phyloP scores from a whole-genome alignment of 2,329 filamentous ascomycete species.

The Zasmidium angulare region DNA sequence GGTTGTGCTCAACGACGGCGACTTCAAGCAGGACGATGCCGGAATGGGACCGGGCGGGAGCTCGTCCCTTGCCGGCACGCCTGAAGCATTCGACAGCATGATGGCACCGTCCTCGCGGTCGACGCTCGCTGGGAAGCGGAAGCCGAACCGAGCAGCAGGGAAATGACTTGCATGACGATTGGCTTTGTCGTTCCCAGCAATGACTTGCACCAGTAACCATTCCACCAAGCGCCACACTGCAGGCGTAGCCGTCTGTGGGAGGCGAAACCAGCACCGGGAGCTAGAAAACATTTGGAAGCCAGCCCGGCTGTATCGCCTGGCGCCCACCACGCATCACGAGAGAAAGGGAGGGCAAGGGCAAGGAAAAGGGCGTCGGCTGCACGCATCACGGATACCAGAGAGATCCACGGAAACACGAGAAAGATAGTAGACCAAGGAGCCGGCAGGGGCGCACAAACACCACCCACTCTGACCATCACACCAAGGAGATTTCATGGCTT shows the following conservation, averaged over 20 bases:
- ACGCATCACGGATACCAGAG: background rate
- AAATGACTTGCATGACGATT: conserved; percentile 30
- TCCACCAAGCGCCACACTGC: background rate
- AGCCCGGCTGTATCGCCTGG: conserved; percentile 4
- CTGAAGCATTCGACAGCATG: conserved; percentile 14
- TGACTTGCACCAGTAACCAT: background rate
- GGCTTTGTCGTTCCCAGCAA: background rate
- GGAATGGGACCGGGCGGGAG: conserved; percentile 14
- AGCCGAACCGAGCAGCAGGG: conserved; percentile 27
- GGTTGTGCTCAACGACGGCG: conserved; percentile 73
- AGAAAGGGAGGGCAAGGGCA: no score
- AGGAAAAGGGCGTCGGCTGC: no score
- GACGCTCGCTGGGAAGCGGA: conserved; percentile 30
- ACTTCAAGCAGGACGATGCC: conserved; percentile 57
- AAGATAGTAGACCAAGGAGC: background rate
- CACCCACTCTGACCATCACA: background rate
- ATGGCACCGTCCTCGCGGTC: conserved; percentile 17
- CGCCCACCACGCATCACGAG: conserved; percentile 1
- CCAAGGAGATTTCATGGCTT: background rate
- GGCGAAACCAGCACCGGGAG: background rate
- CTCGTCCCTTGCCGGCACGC: conserved; percentile 10
- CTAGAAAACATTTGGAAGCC: conserved; percentile 19
- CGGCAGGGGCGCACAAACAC: background rate
- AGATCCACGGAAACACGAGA: background rate
- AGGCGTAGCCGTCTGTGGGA: conserved; percentile 1